phyloP scores from a whole-genome alignment of 768 basidiomycete species.

The Lactarius trivialis region DNA sequence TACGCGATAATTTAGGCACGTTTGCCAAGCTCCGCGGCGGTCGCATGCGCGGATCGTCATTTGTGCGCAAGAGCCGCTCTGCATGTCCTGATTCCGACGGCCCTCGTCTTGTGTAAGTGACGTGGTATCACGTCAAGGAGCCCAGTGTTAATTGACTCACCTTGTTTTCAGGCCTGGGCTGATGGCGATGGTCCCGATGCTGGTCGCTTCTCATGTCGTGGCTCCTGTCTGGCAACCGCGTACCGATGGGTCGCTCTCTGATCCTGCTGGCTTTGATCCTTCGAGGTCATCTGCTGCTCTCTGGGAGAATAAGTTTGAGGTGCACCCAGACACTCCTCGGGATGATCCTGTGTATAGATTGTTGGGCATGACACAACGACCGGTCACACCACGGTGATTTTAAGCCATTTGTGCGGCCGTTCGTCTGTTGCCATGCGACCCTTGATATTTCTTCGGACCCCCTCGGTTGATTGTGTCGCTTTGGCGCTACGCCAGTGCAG shows the following conservation, averaged over 20 bases:
- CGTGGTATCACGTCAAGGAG: conserved; percentile 1
- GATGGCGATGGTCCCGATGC: conserved; percentile 70
- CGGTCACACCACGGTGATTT: conserved; percentile 9
- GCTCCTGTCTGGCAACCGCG: conserved; percentile 51
- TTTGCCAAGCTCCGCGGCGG: conserved; percentile 84
- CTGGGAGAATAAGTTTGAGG: conserved; percentile 78
- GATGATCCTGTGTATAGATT: conserved; percentile 48
- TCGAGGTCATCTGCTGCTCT: conserved; percentile 76
- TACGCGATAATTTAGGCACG: conserved; percentile 80
- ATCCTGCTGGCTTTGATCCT: conserved; percentile 71
- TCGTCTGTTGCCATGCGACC: neutral
- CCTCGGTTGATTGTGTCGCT: neutral
- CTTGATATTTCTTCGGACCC: neutral
- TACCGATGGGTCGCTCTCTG: conserved; percentile 49
- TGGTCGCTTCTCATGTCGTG: conserved; percentile 69
- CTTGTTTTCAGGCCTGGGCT: conserved; percentile 49
- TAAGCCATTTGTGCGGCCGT: neutral
- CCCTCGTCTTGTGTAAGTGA: conserved; percentile 42
- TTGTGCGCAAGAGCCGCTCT: conserved; percentile 77
- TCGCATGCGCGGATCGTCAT: conserved; percentile 78
- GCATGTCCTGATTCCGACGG: conserved; percentile 44
- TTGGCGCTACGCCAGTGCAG: neutral
- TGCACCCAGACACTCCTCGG: conserved; percentile 77
- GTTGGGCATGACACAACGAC: conserved; percentile 2
- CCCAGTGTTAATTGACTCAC: conserved; percentile 26